A percentile compares a stretch with the other conserved stretches of the same genome.
These are phyloP conservation scores for Colletotrichum lupini DNA, from an alignment of 2,329 filamentous ascomycete genomes.

Conservation along the genomic window DNA sequence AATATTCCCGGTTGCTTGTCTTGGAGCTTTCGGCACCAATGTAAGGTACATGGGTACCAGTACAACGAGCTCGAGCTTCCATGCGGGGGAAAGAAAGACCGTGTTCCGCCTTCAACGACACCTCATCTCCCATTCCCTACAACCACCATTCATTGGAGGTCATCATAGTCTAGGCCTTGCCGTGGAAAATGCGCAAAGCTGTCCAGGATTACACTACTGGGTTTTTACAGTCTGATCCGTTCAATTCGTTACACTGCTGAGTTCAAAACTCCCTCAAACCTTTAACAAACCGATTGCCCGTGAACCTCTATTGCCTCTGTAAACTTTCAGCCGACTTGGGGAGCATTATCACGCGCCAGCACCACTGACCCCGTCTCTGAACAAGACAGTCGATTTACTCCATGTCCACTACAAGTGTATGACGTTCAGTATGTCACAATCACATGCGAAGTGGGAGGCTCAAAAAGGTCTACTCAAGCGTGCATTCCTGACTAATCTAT, in stretches of 20 bases:
- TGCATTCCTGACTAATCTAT: constrained; percentile 24
- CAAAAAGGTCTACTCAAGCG: constrained; percentile 14
- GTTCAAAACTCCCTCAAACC: background rate
- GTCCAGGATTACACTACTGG: background rate
- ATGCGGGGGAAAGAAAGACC: constrained; percentile 27
- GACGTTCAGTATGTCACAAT: background rate
- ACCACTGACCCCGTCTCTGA: background rate
- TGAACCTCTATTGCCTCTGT: too few species aligned
- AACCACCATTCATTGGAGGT: background rate
- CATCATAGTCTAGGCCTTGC: background rate
- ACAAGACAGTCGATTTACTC: background rate
- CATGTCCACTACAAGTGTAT: background rate
- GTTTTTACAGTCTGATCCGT: background rate
- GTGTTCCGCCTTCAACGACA: background rate
- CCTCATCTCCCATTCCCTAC: background rate
- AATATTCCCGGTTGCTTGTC: background rate
- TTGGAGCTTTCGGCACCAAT: constrained; percentile 3
- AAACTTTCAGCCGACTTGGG: background rate
- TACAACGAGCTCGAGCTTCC: constrained; percentile 9
- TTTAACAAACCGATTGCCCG: background rate
- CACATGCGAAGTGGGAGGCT: background rate
- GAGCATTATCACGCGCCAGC: background rate
- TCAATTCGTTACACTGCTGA: background rate
- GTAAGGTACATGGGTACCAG: background rate
- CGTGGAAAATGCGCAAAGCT: background rate